phyloP scores from a whole-genome alignment of 169 alveolate genomes.

The Cryptosporidium meleagridis region DNA sequence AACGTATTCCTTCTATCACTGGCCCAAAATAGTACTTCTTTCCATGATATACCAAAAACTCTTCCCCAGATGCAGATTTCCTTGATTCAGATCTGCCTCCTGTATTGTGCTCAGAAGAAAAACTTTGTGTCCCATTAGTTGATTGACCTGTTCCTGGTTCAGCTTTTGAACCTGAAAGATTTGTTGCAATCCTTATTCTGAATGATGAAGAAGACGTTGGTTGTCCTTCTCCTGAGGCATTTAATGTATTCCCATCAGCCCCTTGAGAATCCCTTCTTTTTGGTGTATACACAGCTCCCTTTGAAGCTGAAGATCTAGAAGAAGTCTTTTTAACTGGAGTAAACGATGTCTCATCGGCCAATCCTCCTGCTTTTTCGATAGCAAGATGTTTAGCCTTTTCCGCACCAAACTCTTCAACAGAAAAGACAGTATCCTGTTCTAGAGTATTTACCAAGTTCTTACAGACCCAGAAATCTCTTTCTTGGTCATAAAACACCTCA shows the following conservation, averaged over 20 bases:
- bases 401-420: slow-evolving; percentile 53
- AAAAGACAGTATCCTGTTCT: slow-evolving; percentile 34
- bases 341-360: slow-evolving; percentile 27
- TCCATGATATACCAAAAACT: slow-evolving; percentile 58
- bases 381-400: slow-evolving; percentile 63
- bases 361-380: slow-evolving; percentile 57
- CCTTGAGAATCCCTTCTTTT: slow-evolving; percentile 16
- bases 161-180: slow-evolving; percentile 5
- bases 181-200: slow-evolving; percentile 50
- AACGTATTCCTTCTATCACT: slow-evolving; percentile 66
- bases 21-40: slow-evolving; percentile 73
- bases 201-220: slow-evolving; percentile 30
- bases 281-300: slow-evolving; percentile 14
- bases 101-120: slow-evolving; percentile 9
- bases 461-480: slow-evolving; percentile 64
- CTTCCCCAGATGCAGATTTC: slow-evolving; percentile 32
- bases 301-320: neutral
- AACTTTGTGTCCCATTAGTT: neutral
- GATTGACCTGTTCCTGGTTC: neutral
- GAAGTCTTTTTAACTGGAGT: slow-evolving; percentile 47
- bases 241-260: neutral
- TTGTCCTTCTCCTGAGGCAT: neutral
- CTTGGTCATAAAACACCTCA: slow-evolving; percentile 51
- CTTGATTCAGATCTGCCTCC: slow-evolving; percentile 44
- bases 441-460: neutral